phyloP scores from a whole-genome alignment of 148 eudicot genomes.

The Suaeda aralocaspica region DNA sequence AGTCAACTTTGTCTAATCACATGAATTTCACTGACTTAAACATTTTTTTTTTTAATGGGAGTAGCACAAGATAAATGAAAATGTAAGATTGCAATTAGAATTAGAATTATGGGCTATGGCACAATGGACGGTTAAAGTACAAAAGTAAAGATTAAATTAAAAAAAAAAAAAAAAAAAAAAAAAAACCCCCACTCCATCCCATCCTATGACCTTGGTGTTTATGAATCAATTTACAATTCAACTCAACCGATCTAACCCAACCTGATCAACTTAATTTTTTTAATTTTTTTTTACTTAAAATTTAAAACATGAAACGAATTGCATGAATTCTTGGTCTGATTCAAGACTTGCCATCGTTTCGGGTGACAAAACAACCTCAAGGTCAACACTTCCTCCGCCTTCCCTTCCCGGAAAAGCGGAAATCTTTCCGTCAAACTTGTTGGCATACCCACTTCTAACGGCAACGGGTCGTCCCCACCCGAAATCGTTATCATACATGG shows the following conservation, averaged over 20 bases:
- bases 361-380: constrained; percentile 68
- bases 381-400: constrained; percentile 70
- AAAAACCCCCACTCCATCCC: not conserved
- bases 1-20: constrained; percentile 17
- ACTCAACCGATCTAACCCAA: not conserved
- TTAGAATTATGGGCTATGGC: constrained; percentile 22
- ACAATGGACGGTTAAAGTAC: constrained; percentile 1
- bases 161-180: not conserved
- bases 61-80: not conserved
- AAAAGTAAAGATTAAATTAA: not conserved
- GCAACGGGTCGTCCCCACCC: constrained; percentile 88
- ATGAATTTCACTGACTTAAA: not conserved
- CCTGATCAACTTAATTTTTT: constrained; percentile 1
- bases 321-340: constrained; percentile 72
- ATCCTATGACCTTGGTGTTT: no score
- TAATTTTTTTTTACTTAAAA: not conserved
- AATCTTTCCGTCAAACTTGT: constrained; percentile 88
- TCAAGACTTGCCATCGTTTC: constrained; percentile 67
- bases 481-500: constrained; percentile 83
- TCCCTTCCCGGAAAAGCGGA: constrained; percentile 84
- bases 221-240: constrained; percentile 1
- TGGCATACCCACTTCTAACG: constrained; percentile 71
- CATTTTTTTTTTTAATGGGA: no score
- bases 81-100: constrained; percentile 23
- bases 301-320: constrained; percentile 42